A percentile compares a stretch with the other conserved stretches of the same genome.
These are phyloP conservation scores for Penicillium sp. DNA, from an alignment of 2,329 filamentous ascomycete genomes.

Conservation along the genomic window DNA sequence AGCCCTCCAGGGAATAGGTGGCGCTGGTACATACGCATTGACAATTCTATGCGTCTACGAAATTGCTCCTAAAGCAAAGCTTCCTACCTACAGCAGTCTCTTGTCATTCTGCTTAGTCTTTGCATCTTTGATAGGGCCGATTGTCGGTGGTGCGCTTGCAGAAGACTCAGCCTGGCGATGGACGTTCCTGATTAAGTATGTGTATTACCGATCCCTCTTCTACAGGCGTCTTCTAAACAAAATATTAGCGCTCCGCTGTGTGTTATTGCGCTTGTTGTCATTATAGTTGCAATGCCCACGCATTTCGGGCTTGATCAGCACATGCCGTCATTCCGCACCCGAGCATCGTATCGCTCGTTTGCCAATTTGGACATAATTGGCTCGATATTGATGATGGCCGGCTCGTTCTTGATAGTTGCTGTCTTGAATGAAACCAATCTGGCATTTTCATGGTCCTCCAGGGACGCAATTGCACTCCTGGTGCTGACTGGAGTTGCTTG, in stretches of 20 bases:
- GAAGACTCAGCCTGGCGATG: conserved; percentile 26
- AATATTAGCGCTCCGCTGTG: conserved; percentile 18
- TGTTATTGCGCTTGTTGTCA: conserved; percentile 19
- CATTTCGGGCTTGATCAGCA: conserved; percentile 27
- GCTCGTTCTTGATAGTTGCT: conserved; percentile 47
- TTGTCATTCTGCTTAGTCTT: conserved; percentile 24
- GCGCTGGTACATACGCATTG: conserved; percentile 31
- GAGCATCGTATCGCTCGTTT: conserved; percentile 26
- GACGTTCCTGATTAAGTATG: conserved; percentile 30
- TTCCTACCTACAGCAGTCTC: conserved; percentile 24
- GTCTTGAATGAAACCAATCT: conserved; percentile 47
- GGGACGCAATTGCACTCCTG: conserved; percentile 32
- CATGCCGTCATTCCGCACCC: conserved; percentile 25
- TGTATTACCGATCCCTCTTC: neutral
- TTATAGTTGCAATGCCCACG: conserved; percentile 22
- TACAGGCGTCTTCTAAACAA: neutral
- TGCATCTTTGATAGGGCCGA: conserved; percentile 25
- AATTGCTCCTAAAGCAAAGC: conserved; percentile 25
- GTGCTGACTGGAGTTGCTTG: conserved; percentile 27
- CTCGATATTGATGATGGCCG: conserved; percentile 36
- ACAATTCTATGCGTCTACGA: conserved; percentile 31
- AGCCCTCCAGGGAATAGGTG: conserved; percentile 35
- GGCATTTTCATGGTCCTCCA: conserved; percentile 43
- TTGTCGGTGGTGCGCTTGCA: conserved; percentile 27
- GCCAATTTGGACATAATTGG: conserved; percentile 24